phyloP scores from a whole-genome alignment of 805 yeast species.

The Ogataea sp. region DNA sequence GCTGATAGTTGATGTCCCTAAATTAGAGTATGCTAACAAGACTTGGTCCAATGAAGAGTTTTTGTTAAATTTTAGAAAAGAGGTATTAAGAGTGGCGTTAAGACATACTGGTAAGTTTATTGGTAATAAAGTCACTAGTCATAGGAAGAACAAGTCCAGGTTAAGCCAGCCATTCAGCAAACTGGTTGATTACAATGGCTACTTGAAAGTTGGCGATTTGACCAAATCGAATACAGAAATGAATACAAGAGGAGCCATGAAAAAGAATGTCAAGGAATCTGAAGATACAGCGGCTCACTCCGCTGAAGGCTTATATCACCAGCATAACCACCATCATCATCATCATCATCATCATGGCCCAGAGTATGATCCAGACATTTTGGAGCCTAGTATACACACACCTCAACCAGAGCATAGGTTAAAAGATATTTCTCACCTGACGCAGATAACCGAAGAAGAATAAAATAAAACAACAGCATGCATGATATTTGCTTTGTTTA shows the following conservation, averaged over 20 bases:
- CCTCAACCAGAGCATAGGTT: background rate
- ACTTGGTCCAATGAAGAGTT: slow-evolving; percentile 73
- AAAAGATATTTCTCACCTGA: background rate
- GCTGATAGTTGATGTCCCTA: slow-evolving; percentile 60
- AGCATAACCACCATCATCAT: slow-evolving; percentile 1
- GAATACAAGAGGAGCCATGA: background rate
- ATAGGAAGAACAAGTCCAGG: slow-evolving; percentile 4
- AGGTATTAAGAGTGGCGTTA: slow-evolving; percentile 45
- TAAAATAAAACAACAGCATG: background rate
- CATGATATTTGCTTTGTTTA: too few relatives aligned
- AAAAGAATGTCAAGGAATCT: too few relatives aligned
- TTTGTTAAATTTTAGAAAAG: slow-evolving; percentile 51
- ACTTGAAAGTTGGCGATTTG: slow-evolving; percentile 31
- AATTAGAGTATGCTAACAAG: slow-evolving; percentile 46
- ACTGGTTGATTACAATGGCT: slow-evolving; percentile 29
- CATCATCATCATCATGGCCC: slow-evolving; percentile 1
- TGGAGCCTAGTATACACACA: background rate
- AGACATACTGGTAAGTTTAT: slow-evolving; percentile 70
- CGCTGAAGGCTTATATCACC: too few relatives aligned
- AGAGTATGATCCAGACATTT: slow-evolving; percentile 1
- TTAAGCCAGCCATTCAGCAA: slow-evolving; percentile 29
- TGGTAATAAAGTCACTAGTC: slow-evolving; percentile 54
- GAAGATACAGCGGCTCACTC: too few relatives aligned
- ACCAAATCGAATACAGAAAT: slow-evolving; percentile 4
- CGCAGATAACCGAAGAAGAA: background rate